Base-by-base conservation (phyloP, 1,284 basidiomycete genomes). In the Sporisorium graminicola region DNA sequence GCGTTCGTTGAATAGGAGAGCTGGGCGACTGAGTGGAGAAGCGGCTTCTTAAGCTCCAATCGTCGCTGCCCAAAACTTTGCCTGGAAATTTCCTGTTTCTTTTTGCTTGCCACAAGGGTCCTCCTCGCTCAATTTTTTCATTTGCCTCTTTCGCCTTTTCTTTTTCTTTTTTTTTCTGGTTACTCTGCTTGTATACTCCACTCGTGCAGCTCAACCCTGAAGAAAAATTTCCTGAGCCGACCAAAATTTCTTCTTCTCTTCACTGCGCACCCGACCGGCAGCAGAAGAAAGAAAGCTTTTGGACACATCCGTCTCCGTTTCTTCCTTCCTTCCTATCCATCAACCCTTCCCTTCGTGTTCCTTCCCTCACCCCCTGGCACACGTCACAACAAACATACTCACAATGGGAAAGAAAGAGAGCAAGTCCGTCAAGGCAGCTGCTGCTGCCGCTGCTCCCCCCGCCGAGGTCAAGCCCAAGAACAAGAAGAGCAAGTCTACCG, bases 401-500 rank as follows among this genome's bases (percentile, higher is more conserved):
- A 37, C 55, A 35, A 44, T 40, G 33, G 13, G 22, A 29, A 50
- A 54, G 26, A 74, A 57, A 29, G 64, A 67, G 55, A 60, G 51
- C 35, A 75, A 74, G 65, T 26, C 47, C 26, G 47, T 27, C 47
- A 49, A 27, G 47, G 47, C 47, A 29, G 47, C 47, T 29, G 47
- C 47, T 10, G 18, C 7, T 27, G 47, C 47, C 27, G 47, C 47
- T 29, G 18, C n/a, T n/a, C n/a, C 16, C 27, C 27, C 47, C 18
- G 27, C n/a, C 27, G 47, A 49, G 47, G 5, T 10, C 47, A 49
- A 49, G 27, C 26, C 26, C 47, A 49, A 49, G 47, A 49, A 49
- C 47, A 75, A 77, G 58, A 62, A 77, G 59, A 66, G 46, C 40
- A 69, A 70, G 58, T 65, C 66, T 56, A 56, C 55, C 35, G 77